phyloP scores from a whole-genome alignment of 2,329 filamentous ascomycete species.

The Aspergillus hortae region DNA sequence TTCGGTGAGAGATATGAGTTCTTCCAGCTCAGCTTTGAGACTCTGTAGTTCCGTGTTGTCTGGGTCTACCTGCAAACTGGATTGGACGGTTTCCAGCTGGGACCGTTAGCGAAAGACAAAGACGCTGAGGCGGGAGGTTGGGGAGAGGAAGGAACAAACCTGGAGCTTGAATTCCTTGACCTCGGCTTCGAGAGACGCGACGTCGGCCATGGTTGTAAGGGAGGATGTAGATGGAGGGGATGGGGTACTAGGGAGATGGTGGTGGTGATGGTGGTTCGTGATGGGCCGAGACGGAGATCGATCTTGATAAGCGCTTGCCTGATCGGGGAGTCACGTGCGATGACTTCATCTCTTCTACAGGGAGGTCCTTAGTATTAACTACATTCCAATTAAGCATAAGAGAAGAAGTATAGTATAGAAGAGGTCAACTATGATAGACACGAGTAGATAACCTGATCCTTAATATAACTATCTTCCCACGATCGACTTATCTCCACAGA shows the following conservation, averaged over 20 bases:
- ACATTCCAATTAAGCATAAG: no score
- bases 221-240: background rate
- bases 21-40: slow-evolving; percentile 76
- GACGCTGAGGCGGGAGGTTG: no score
- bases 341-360: no score
- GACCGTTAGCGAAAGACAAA: slow-evolving; percentile 7
- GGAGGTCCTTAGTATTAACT: no score
- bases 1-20: slow-evolving; percentile 75
- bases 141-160: slow-evolving; percentile 32
- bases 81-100: slow-evolving; percentile 73
- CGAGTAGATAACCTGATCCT: no score
- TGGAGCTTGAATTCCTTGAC: slow-evolving; percentile 60
- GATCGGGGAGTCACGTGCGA: no score
- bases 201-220: slow-evolving; percentile 37
- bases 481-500: no score
- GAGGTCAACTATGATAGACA: no score
- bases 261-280: background rate
- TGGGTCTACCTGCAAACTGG: slow-evolving; percentile 74
- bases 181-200: slow-evolving; percentile 45
- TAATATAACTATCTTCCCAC: no score
- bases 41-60: slow-evolving; percentile 73
- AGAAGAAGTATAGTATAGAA: no score
- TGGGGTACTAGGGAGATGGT: background rate
- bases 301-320: no score
- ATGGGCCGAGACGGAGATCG: background rate